Base-by-base conservation (phyloP, 2,329 filamentous ascomycete species). In the Rhynchosporium graminicola region DNA sequence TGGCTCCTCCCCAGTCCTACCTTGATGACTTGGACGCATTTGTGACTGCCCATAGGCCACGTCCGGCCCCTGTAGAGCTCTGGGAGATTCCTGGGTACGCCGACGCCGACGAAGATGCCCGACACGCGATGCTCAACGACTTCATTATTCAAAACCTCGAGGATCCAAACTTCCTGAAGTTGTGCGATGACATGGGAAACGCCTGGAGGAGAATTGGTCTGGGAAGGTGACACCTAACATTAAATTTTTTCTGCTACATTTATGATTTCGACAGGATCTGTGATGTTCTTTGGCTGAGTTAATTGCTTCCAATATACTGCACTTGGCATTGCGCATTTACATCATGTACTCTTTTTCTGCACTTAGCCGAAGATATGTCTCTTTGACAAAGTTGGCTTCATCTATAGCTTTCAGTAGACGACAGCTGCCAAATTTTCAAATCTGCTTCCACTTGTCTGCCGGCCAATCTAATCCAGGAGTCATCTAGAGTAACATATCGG, bases 61-160 rank as follows among this genome's bases (percentile, higher is more conserved):
- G 66, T 33, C 65, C 68, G 31, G 28, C 69, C 61, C 61, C 67
- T 62, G 61, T 50, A 54, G 70, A 70, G 28, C 56, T 74, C n/a
- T 73, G 67, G 66, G 46, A 73, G 59, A 55, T 62, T 61, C 63
- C 69, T 64, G 46, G 71, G 62, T 68, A 68, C 65, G 51, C 57
- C 60, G 63, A 71, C 10, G 65, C 62, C n/a, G 59, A 74, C 29
- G 72, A 74, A 15, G 77, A 80, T 26, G 70, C 74, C 40, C 76
- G 82, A 7, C 72, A 75, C 52, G 70, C 71, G 9, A 72, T 77
- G 10, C 68, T 85, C 20, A 80, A 83, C 58, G 73, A 80, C 29
- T 82, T 82, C 65, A 79, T 85, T 59, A 75, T 80, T 43, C 75
- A 77, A n/a, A 77, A 78, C 61, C 74, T 85, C 3, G 75, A 80